Evolutionary conservation across 768 basidiomycete genomes (phyloP), one percentile per base, ranked within the genome.

Genomic region (Phlebiopsis flavidoalba): DNA sequence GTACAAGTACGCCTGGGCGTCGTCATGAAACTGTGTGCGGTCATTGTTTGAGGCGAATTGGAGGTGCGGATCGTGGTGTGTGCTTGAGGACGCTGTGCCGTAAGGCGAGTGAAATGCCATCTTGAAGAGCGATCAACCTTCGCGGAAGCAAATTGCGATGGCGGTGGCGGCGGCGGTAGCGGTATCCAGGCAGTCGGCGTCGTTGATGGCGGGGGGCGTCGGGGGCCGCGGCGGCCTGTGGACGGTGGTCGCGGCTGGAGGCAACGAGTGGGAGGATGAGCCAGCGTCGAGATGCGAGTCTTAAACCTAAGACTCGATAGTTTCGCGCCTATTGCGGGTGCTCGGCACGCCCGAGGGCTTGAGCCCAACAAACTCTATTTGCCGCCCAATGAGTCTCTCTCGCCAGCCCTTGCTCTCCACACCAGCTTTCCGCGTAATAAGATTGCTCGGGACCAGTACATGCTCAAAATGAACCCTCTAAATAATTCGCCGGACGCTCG

Each of bases 71-170:
- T 51, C 48, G 36, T 24, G 15, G n/a, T 19, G 48, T 52, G 36
- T 33, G 31, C 31, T 10, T 31, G 49, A 11, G 14, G 7, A 33
- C 15, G 49, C 35, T 22, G 58, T 48, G 19, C 49, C 58, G 47
- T 50, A 51, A 40, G 58, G 58, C 33, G 36, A 35, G 24, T 36
- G 37, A 55, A 36, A 11, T 21, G 17, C 48, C 46, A 50, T 50
- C 21, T 10, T 17, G 43, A 6, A 19, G 3, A 19, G 45, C 46
- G 49, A 59, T 59, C 58, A 49, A 51, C 48, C 24, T 59, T 59
- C 48, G 49, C 58, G 58, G 58, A 59, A 59, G 58, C 58, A 51
- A 50, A 52, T 43, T 5, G n/a, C 31, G 19, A 51, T 7, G 58
- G 17, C 17, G 24, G 21, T 22, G 40, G 26, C 57, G 57, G 46